Evolutionary conservation across 2,329 filamentous ascomycete species (phyloP), one percentile per base, ranked within the genome.

Genomic region (Colletotrichum zoysiae): DNA sequence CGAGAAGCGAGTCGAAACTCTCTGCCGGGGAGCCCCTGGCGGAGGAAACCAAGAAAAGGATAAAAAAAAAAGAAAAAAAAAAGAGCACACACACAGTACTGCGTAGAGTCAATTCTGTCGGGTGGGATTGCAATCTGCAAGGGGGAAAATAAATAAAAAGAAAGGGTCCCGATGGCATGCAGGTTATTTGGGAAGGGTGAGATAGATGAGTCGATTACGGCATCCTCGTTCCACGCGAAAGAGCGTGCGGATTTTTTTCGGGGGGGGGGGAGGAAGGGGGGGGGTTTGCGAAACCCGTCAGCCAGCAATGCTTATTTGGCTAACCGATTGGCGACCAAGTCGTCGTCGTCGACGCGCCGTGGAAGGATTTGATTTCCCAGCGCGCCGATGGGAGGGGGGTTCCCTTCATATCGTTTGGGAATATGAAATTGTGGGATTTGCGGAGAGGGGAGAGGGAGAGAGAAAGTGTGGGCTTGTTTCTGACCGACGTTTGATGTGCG

Each of bases 401-500:
- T 26, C 12, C 14, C n/a, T n/a, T 44, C 35, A 5, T 38, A 26
- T 46, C 51, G 20, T 23, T 5, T 38, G 18, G 26, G 48, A 26
- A 62, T 40, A n/a, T 51, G 58, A 48, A 68, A 71, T 58, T 63
- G 69, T 71, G 69, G 58, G 57, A 48, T 12, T 44, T 38, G 50
- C 20, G 59, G 40, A 53, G 60, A 50, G 53, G 50, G n/a, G 48
- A 44, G 48, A 44, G 48, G 60, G 60, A 63, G 60, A 40, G 26
- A 30, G 23, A 18, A 20, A 51, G 14, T 30, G 18, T n/a, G 61
- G 48, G 16, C 23, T 59, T 59, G 69, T 71, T 71, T 71, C 69
- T 68, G 65, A 59, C 46, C 64, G 59, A 61, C 58, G 69, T 71
- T 69, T 71, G 65, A 71, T 71, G 69, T 71, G 65, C 65, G 58